phyloP scores from a whole-genome alignment of 2,329 filamentous ascomycete genomes.

The Ophiocordyceps robertsii region DNA sequence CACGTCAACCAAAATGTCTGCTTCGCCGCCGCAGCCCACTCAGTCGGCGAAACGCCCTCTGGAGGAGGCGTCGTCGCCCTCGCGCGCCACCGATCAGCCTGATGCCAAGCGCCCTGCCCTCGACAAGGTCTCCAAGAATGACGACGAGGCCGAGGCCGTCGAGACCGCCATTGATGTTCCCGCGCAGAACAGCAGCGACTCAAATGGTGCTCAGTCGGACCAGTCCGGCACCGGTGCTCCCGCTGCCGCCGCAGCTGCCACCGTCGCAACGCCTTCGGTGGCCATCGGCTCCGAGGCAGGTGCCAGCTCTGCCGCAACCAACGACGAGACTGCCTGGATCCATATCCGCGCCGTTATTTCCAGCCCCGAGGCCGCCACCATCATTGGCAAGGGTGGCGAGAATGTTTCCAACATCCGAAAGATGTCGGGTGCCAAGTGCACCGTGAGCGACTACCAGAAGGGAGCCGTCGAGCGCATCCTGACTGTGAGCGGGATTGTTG shows the following conservation, averaged over 20 bases:
- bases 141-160: constrained; percentile 35
- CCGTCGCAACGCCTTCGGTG: constrained; percentile 7
- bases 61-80: constrained; percentile 93
- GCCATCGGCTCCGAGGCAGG: constrained; percentile 16
- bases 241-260: constrained; percentile 12
- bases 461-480: constrained; percentile 95
- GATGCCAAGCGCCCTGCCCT: constrained; percentile 94
- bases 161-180: constrained; percentile 22
- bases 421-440: constrained; percentile 94
- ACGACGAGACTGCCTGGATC: constrained; percentile 93
- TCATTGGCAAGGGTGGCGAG: constrained; percentile 97
- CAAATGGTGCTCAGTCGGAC: constrained; percentile 33
- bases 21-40: constrained; percentile 51
- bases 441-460: constrained; percentile 94
- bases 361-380: constrained; percentile 90
- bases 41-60: constrained; percentile 81
- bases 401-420: constrained; percentile 96
- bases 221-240: constrained; percentile 9
- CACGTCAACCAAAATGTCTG: constrained; percentile 50
- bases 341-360: constrained; percentile 95
- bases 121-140: constrained; percentile 74
- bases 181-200: constrained; percentile 35
- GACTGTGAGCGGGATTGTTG: constrained; percentile 91
- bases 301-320: constrained; percentile 38
- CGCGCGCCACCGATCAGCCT: constrained; percentile 79